A percentile compares a stretch with the other conserved stretches of the same genome.
Conservation (phyloP, 176 grass and related monocot species). For the Raddia distichophylla region DNA sequence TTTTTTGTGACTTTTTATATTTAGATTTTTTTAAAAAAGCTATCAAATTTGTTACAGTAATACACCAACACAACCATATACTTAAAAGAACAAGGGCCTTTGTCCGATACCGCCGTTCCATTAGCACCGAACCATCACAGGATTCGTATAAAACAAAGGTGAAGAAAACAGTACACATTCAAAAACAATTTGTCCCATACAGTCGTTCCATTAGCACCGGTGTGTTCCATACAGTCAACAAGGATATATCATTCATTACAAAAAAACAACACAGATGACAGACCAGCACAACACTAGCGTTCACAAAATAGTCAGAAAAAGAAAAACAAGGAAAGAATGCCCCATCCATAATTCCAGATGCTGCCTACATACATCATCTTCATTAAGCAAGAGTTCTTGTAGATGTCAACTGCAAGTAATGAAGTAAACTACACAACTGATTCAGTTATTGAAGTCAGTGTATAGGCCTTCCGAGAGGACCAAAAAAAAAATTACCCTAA, state of each 20-base stretch:
- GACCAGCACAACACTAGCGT: background rate
- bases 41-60: no score
- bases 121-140: background rate
- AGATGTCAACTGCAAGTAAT: conserved; percentile 11
- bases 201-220: conserved; percentile 1
- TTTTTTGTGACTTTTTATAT: no score
- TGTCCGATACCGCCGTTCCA: no score
- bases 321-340: conserved; percentile 20
- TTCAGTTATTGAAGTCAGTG: conserved; percentile 37
- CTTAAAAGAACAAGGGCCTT: no score
- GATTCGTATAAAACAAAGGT: background rate
- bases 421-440: conserved; percentile 34
- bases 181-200: background rate
- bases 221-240: background rate
- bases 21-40: no score
- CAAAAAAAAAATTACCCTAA: conserved; percentile 37
- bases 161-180: background rate
- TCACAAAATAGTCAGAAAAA: conserved; percentile 11
- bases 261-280: background rate
- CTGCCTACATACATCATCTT: conserved; percentile 28
- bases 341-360: conserved; percentile 12
- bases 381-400: conserved; percentile 33
- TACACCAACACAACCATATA: no score
- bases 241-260: background rate
- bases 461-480: conserved; percentile 40